These are phyloP conservation scores for Pontederia crassipes DNA, from an alignment of 176 grass and related monocot species.

Conservation along the genomic window DNA sequence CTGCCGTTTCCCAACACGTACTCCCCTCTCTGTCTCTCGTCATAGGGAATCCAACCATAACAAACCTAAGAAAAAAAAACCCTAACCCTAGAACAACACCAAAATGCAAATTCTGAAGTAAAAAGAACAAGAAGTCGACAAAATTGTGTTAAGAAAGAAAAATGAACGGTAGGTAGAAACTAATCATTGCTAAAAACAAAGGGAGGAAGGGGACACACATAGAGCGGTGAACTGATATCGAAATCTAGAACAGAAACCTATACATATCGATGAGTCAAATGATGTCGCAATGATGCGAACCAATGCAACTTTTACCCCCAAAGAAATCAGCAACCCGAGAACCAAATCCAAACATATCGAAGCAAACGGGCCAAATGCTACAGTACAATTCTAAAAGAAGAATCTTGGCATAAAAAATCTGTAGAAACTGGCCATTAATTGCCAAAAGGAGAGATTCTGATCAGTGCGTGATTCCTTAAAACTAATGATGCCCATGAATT, in stretches of 20 bases:
- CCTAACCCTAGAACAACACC: not conserved
- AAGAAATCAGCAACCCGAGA: too few species aligned
- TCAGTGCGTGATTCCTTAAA: not conserved
- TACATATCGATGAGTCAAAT: too few species aligned
- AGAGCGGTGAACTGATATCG: too few species aligned
- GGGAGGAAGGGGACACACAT: too few species aligned
- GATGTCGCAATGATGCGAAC: too few species aligned
- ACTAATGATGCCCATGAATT: not conserved
- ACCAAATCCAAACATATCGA: too few species aligned
- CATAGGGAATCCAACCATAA: constrained; percentile 24
- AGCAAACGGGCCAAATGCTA: too few species aligned
- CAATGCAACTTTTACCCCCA: too few species aligned
- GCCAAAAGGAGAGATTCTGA: not conserved
- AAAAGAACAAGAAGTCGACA: not conserved
- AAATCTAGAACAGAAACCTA: too few species aligned
- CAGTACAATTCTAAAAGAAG: too few species aligned
- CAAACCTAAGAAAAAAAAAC: constrained; percentile 23
- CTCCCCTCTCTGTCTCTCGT: not conserved
- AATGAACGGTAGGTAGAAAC: not conserved
- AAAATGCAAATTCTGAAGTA: not conserved
- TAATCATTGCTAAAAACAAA: too few species aligned
- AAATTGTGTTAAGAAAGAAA: not conserved
- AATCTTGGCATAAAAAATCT: too few species aligned
- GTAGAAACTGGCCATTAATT: not conserved
- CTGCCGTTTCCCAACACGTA: not conserved